Conservation (phyloP, 331 rosid species). For the Erythrophleum ivorense region DNA sequence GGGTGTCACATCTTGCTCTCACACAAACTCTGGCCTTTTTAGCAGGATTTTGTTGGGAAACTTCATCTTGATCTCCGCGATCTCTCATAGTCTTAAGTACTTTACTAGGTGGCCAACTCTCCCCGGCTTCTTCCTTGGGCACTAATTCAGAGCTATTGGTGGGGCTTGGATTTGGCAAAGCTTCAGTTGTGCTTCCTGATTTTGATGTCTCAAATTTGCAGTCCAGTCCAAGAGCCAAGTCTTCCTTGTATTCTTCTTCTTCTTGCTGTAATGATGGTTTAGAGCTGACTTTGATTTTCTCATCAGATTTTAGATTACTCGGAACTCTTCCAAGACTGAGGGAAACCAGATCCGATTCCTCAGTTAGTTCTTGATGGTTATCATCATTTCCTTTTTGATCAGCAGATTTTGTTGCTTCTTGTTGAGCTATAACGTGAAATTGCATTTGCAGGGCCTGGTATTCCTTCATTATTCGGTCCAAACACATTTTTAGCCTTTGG, state of each 20-base stretch:
- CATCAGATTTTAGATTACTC: conserved; percentile 40
- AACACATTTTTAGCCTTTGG: conserved; percentile 62
- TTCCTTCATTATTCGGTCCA: conserved; percentile 62
- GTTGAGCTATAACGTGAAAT: conserved; percentile 45
- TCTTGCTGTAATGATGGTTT: conserved; percentile 7
- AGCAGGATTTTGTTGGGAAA: conserved; percentile 57
- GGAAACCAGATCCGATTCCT: conserved; percentile 69
- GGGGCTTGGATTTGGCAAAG: conserved; percentile 50
- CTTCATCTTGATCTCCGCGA: conserved; percentile 61
- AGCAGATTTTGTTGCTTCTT: conserved; percentile 42
- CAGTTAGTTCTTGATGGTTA: conserved; percentile 23
- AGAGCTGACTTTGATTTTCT: conserved; percentile 33
- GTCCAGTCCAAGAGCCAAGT: conserved; percentile 65
- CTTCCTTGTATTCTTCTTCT: conserved; percentile 44
- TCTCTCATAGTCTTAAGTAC: conserved; percentile 45
- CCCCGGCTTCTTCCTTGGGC: conserved; percentile 55
- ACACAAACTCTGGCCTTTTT: conserved; percentile 89
- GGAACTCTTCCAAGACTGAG: conserved; percentile 72
- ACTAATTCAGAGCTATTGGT: conserved; percentile 53
- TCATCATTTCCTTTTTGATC: neutral
- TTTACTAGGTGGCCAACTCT: conserved; percentile 59
- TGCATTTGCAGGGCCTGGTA: conserved; percentile 67
- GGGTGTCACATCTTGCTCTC: conserved; percentile 81
- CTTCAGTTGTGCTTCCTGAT: conserved; percentile 47
- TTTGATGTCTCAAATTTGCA: conserved; percentile 57